phyloP scores from a whole-genome alignment of 2,329 filamentous ascomycete species.

The Stenocarpella maydis region DNA sequence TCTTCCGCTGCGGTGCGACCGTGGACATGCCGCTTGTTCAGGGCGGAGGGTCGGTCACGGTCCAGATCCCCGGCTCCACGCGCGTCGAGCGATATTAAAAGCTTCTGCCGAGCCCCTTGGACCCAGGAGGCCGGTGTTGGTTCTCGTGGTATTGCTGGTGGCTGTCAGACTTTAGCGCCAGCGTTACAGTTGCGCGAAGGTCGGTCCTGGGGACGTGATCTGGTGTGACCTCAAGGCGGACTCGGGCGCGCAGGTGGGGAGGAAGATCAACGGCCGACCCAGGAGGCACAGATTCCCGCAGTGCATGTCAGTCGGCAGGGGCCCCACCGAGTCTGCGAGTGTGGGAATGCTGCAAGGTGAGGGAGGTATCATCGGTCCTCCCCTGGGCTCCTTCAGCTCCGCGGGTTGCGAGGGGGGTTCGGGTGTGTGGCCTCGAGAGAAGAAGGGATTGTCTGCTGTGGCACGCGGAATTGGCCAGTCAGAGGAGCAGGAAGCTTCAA shows the following conservation, averaged over 20 bases:
- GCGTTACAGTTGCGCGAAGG: not conserved
- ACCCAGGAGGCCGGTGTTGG: not conserved
- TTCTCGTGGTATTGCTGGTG: slow-evolving; percentile 30
- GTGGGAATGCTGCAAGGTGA: slow-evolving; percentile 6
- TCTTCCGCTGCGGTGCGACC: slow-evolving; percentile 26
- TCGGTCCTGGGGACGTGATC: slow-evolving; percentile 24
- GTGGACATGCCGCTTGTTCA: slow-evolving; percentile 16
- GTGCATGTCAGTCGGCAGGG: slow-evolving; percentile 8
- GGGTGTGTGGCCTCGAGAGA: slow-evolving; percentile 28
- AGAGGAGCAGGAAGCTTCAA: slow-evolving; percentile 12
- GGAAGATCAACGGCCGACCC: slow-evolving; percentile 1
- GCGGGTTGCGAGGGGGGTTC: not conserved
- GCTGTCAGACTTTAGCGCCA: slow-evolving; percentile 32
- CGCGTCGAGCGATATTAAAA: slow-evolving; percentile 29
- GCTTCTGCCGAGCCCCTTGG: not conserved
- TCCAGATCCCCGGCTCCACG: slow-evolving; percentile 23
- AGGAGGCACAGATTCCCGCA: slow-evolving; percentile 15
- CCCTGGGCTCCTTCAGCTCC: not conserved
- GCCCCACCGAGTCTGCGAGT: not conserved
- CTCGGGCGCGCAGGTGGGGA: not conserved
- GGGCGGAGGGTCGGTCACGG: not conserved
- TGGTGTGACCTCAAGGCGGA: slow-evolving; percentile 13
- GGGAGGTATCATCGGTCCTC: slow-evolving; percentile 13
- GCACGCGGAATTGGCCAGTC: slow-evolving; percentile 35
- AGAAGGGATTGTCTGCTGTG: too few species aligned